phyloP scores from a whole-genome alignment of 2,329 filamentous ascomycete species.

The Tolypocladium paradoxum region DNA sequence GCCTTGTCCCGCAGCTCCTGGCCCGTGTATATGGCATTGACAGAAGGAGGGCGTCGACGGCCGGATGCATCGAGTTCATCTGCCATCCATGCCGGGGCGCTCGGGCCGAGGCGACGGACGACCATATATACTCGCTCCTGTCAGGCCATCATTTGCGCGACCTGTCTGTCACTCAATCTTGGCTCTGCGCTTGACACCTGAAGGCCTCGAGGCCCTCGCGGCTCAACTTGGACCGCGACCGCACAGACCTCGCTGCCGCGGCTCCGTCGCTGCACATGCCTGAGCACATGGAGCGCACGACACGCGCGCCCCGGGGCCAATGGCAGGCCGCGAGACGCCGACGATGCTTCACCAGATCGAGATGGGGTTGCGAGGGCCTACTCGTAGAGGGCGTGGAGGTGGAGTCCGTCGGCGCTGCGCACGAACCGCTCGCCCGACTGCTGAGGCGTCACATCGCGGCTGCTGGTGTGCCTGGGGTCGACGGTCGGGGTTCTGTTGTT shows the following conservation, averaged over 20 bases:
- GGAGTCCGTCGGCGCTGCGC: neutral
- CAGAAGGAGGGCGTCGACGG: neutral
- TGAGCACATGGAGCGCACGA: too few species aligned
- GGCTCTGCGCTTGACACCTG: neutral
- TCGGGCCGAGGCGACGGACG: neutral
- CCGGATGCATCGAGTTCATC: neutral
- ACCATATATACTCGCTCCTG: neutral
- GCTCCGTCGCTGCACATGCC: neutral
- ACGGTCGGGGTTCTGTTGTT: too few species aligned
- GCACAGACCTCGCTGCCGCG: neutral
- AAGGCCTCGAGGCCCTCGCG: neutral
- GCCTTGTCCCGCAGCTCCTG: neutral
- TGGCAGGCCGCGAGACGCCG: too few species aligned
- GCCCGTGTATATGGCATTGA: neutral
- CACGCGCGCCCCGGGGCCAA: too few species aligned
- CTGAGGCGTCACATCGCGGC: too few species aligned
- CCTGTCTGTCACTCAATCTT: neutral
- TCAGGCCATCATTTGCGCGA: neutral
- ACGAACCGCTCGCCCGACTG: neutral
- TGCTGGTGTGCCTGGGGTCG: too few species aligned
- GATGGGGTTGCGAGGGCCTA: neutral
- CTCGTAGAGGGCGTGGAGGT: neutral
- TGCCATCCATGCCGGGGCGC: neutral
- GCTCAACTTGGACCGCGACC: neutral
- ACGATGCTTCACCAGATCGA: neutral